phyloP scores from a whole-genome alignment of 116 monocot species.

The Zostera marina region DNA sequence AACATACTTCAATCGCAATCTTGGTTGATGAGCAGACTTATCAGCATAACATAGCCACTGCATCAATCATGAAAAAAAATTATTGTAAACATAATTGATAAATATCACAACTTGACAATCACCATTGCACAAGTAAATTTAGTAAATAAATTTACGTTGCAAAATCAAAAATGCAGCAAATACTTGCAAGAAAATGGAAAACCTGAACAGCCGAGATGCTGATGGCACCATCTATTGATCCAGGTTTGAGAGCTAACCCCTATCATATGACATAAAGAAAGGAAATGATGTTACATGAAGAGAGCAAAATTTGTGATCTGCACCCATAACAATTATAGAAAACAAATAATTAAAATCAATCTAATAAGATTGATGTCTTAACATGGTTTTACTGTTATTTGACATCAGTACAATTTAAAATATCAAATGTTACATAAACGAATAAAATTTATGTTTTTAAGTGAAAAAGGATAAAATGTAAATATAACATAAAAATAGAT shows the following conservation, averaged over 20 bases:
- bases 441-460: too few relatives aligned
- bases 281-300: neutral
- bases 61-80: conserved; percentile 1
- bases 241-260: conserved; percentile 77
- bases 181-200: neutral
- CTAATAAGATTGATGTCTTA: too few relatives aligned
- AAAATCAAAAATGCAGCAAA: neutral
- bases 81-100: neutral
- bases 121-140: neutral
- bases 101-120: neutral
- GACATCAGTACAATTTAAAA: too few relatives aligned
- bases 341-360: too few relatives aligned
- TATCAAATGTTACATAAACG: too few relatives aligned
- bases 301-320: too few relatives aligned
- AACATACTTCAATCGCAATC: conserved; percentile 77
- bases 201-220: conserved; percentile 99
- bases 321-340: neutral
- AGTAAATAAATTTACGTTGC: neutral
- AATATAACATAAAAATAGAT: too few relatives aligned
- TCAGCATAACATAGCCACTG: conserved; percentile 99
- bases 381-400: too few relatives aligned
- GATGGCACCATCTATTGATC: conserved; percentile 89
- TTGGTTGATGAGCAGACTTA: conserved; percentile 90
- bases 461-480: too few relatives aligned
- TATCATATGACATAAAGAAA: conserved; percentile 8